These are phyloP conservation scores for Lonicera japonica DNA, from an alignment of 129 eudicot genomes.

Conservation along the genomic window DNA sequence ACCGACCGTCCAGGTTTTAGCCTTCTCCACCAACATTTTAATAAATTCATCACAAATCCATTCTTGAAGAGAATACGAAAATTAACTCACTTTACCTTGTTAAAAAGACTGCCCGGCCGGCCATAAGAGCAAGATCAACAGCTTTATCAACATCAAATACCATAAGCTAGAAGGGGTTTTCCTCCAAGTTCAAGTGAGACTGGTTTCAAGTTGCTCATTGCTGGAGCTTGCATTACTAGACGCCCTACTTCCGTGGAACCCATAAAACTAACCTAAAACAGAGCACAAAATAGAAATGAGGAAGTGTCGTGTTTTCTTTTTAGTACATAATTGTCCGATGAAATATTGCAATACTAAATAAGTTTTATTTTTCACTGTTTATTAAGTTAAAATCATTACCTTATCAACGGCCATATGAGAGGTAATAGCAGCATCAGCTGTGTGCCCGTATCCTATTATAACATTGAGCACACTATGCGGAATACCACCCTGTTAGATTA, in stretches of 20 bases:
- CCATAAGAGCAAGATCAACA: conserved; percentile 48
- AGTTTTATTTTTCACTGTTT: too few relatives aligned
- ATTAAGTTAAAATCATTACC: conserved; percentile 18
- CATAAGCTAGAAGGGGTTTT: conserved; percentile 69
- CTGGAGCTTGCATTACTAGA: conserved; percentile 78
- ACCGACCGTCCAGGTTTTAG: conserved; percentile 74
- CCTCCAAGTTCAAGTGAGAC: conserved; percentile 90
- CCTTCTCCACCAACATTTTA: conserved; percentile 36
- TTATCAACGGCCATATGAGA: conserved; percentile 86
- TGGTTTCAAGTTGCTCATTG: conserved; percentile 71
- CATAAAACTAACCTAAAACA: conserved; percentile 59
- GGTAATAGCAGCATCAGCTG: conserved; percentile 65
- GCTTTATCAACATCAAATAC: conserved; percentile 65
- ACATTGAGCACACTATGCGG: conserved; percentile 88
- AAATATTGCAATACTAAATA: too few relatives aligned
- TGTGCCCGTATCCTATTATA: conserved; percentile 62
- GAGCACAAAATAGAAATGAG: too few relatives aligned
- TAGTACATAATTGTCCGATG: too few relatives aligned
- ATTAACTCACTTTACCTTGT: conserved; percentile 41
- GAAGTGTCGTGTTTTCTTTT: too few relatives aligned
- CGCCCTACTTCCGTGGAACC: conserved; percentile 88
- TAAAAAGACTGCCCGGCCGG: conserved; percentile 46
- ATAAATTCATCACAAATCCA: conserved; percentile 57
- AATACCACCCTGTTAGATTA: conserved; percentile 57
- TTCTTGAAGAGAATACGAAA: conserved; percentile 63